These are phyloP conservation scores for Spinacia oleracea DNA, from an alignment of 179 eudicot genomes.

Conservation along the genomic window DNA sequence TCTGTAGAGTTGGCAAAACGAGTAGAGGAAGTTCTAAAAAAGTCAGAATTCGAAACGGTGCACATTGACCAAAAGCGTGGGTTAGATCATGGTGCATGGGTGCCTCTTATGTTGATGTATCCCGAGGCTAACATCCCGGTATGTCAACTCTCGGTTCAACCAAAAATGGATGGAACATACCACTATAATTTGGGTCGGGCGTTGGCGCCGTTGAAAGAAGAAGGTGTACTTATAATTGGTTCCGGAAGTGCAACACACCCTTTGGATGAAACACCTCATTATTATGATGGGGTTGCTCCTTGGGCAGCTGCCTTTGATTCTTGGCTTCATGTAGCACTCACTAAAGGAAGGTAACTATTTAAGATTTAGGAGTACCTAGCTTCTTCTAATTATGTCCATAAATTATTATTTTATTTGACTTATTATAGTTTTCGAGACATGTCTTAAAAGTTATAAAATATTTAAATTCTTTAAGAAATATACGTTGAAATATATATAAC, in stretches of 20 bases:
- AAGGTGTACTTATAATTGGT: slow-evolving; percentile 69
- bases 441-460: no score
- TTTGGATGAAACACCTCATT: slow-evolving; percentile 36
- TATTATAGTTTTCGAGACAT: no score
- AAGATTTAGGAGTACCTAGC: no score
- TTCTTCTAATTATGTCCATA: no score
- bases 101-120: slow-evolving; percentile 69
- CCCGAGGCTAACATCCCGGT: slow-evolving; percentile 66
- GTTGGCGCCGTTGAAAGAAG: slow-evolving; percentile 50
- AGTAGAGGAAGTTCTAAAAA: slow-evolving; percentile 48
- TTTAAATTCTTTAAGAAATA: no score
- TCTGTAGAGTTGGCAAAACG: slow-evolving; percentile 54
- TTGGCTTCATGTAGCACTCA: slow-evolving; percentile 64
- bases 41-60: slow-evolving; percentile 39
- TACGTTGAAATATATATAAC: no score
- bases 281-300: slow-evolving; percentile 30
- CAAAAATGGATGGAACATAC: slow-evolving; percentile 40
- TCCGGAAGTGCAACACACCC: slow-evolving; percentile 76
- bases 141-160: slow-evolving; percentile 60
- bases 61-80: slow-evolving; percentile 50
- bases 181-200: slow-evolving; percentile 59
- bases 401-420: no score
- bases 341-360: slow-evolving; percentile 53
- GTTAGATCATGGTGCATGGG: slow-evolving; percentile 72
- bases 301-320: slow-evolving; percentile 65